Evolutionary conservation across 2,329 filamentous ascomycete species (phyloP), one percentile per base, ranked within the genome.

Genomic region (Xylariaceae sp.): DNA sequence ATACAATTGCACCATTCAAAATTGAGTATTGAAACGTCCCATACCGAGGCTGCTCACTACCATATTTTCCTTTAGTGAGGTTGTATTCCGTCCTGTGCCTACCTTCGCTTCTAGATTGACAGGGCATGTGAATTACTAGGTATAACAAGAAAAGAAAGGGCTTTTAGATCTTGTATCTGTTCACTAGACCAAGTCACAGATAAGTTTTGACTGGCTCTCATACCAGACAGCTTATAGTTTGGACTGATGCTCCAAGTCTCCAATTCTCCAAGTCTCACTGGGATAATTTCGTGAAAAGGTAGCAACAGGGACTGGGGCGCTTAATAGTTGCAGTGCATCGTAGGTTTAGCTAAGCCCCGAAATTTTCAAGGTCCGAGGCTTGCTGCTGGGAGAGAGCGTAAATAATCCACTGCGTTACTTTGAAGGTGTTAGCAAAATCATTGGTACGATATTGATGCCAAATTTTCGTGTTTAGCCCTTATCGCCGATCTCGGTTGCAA

Each of bases 401-500:
- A 51, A n/a, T 23, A 40, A 36, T 40, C 39, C 31, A 45, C 43
- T 37, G 23, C 36, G 48, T n/a, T 6, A 12, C 12, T 31, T 31
- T 31, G 28, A 7, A 31, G 28, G 28, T 31, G 12, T 31, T 31
- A 31, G n/a, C n/a, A n/a, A n/a, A 33, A 31, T 28, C 23, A 43
- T 48, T 57, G 54, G 48, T 52, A 51, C 54, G 43, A 57, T 51
- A 31, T 58, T 21, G 49, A 49, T 45, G 37, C 37, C 44, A 37
- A 52, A 45, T 45, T 50, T 16, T 39, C 45, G 43, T n/a, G 16
- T 36, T 29, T 33, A 24, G 19, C 26, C 12, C 50, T 31, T 8
- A n/a, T 16, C 55, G 52, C 58, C 58, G 58, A 49, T 61, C 41
- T 61, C 58, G 58, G 58, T n/a, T n/a, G n/a, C n/a, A n/a, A n/a